A percentile compares a stretch with the other conserved stretches of the same genome.
Conservation (phyloP, 345 rosid species). For the Corymbia maculata region DNA sequence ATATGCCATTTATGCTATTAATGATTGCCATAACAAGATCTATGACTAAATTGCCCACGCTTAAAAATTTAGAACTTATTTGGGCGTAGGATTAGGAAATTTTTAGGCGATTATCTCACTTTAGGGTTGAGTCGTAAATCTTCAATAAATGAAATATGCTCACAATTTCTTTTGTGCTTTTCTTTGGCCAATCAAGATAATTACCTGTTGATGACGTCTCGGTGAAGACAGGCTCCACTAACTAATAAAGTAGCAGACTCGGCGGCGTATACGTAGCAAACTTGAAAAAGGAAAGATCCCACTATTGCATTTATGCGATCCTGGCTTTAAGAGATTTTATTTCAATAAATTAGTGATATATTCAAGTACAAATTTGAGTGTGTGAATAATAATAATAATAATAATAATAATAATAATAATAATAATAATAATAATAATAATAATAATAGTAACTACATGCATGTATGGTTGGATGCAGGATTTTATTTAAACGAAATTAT, state of each 20-base stretch:
- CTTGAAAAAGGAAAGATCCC: not conserved
- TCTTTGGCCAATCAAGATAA: not conserved
- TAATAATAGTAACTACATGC: not conserved
- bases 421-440: not conserved
- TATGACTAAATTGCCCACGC: not conserved
- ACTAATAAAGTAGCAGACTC: not conserved
- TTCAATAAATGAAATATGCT: not conserved
- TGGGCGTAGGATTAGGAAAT: not conserved
- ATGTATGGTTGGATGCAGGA: not conserved
- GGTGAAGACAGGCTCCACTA: not conserved
- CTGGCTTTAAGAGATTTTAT: not conserved
- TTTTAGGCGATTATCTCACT: not conserved
- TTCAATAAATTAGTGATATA: not conserved
- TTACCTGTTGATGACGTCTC: not conserved
- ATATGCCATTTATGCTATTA: not conserved
- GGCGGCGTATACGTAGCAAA: not conserved
- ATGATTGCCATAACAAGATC: not conserved
- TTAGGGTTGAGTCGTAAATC: not conserved
- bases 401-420: not conserved
- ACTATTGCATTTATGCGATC: not conserved
- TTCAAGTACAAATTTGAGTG: not conserved
- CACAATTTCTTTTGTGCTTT: not conserved
- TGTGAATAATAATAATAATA: not conserved
- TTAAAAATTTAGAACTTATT: not conserved
- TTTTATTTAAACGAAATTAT: not conserved